Evolutionary conservation across 1,284 basidiomycete genomes (phyloP).

Genomic region (Pterula multifida): DNA sequence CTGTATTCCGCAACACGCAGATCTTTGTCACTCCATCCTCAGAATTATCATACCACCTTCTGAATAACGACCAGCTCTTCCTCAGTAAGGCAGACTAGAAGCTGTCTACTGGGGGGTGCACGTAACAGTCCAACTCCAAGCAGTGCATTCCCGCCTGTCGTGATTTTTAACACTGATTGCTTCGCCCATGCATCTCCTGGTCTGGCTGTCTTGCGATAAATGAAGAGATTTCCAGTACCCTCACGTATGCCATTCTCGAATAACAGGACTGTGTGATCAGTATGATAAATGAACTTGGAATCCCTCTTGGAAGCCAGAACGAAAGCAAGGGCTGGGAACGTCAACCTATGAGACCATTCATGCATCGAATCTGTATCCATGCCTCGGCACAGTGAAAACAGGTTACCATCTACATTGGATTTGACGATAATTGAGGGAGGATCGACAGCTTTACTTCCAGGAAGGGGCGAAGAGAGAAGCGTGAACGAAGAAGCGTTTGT

Average conservation of each 20-base stretch:
- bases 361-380: conserved; percentile 16
- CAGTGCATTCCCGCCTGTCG: conserved; percentile 61
- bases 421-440: not conserved
- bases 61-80: conserved; percentile 56
- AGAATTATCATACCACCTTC: not conserved
- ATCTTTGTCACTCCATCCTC: not conserved
- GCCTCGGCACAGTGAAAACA: conserved; percentile 39
- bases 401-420: conserved; percentile 57
- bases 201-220: conserved; percentile 50
- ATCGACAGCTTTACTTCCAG: conserved; percentile 21
- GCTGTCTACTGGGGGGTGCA: conserved; percentile 18
- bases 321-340: conserved; percentile 84
- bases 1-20: too few species aligned
- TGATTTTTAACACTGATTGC: conserved; percentile 69
- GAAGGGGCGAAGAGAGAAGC: conserved; percentile 52
- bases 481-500: conserved; percentile 30
- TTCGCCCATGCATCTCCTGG: conserved; percentile 47
- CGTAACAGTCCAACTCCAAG: conserved; percentile 61
- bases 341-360: conserved; percentile 66
- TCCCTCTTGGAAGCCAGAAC: conserved; percentile 92
- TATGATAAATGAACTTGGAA: conserved; percentile 71
- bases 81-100: conserved; percentile 71
- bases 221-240: conserved; percentile 71
- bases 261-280: conserved; percentile 47
- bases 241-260: conserved; percentile 65